Percentiles rank a stretch among this genome's conserved stretches.
These are phyloP conservation scores for Rhododendron vialii DNA, from an alignment of 148 eudicot genomes.

Conservation along the genomic window DNA sequence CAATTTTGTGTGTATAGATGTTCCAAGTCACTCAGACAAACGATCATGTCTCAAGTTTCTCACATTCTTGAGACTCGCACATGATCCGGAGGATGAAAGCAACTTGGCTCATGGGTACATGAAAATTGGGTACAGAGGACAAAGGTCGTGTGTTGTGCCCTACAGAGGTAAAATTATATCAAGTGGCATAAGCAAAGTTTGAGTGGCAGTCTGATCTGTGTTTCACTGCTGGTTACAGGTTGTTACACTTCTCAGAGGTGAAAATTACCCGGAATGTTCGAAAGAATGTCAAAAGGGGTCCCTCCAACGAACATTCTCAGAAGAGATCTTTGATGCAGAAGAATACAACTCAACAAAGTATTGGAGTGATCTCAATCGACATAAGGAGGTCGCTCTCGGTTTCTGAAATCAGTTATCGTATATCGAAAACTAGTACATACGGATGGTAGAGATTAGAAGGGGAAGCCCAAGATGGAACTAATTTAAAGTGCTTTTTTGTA, in stretches of 20 bases:
- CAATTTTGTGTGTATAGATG: not conserved
- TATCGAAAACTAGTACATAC: not conserved
- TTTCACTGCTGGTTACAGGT: constrained; percentile 35
- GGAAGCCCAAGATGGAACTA: not conserved
- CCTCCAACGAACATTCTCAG: constrained; percentile 59
- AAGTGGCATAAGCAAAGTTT: not conserved
- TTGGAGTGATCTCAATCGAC: constrained; percentile 37
- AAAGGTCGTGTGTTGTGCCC: not conserved
- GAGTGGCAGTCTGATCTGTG: not conserved
- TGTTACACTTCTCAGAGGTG: constrained; percentile 46
- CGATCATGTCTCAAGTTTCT: not conserved
- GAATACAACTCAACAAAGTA: constrained; percentile 73
- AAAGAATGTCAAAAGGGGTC: constrained; percentile 22
- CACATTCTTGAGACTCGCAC: not conserved
- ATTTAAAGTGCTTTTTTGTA: not conserved
- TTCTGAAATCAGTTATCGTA: constrained; percentile 1
- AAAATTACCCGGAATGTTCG: constrained; percentile 6
- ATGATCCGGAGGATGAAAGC: not conserved
- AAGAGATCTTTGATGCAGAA: constrained; percentile 59
- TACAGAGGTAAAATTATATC: not conserved
- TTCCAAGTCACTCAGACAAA: not conserved
- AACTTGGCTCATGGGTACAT: not conserved
- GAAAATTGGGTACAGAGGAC: not conserved
- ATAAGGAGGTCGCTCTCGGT: constrained; percentile 47
- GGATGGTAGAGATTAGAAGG: not conserved